Conservation (phyloP, 148 eudicot species). For the Rhododendron griersonianum region DNA sequence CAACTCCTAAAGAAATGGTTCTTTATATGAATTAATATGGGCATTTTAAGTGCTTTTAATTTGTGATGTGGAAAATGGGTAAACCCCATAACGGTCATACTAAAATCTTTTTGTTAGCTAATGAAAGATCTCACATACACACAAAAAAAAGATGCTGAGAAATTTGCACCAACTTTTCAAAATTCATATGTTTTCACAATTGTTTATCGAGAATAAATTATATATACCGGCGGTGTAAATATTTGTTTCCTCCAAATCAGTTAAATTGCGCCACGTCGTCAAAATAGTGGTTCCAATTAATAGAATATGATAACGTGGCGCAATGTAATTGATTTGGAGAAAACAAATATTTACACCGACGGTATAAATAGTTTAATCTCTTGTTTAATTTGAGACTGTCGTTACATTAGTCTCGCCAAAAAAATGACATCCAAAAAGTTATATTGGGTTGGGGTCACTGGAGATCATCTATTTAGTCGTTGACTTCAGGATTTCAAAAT, state of each 20-base stretch:
- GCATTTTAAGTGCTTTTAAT: background rate
- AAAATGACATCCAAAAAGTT: background rate
- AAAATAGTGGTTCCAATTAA: too few relatives aligned
- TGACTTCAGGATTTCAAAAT: background rate
- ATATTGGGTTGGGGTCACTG: background rate
- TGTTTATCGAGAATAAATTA: too few relatives aligned
- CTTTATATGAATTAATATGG: background rate
- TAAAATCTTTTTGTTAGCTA: background rate
- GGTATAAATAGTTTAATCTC: too few relatives aligned
- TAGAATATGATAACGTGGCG: too few relatives aligned
- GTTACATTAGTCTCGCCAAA: background rate
- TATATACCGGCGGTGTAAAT: too few relatives aligned
- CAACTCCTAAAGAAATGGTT: background rate
- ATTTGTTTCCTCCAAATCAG: too few relatives aligned
- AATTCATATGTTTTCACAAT: too few relatives aligned
- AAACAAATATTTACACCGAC: too few relatives aligned
- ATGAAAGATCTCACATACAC: background rate
- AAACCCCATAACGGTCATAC: background rate
- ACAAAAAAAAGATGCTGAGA: background rate
- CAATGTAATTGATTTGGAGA: too few relatives aligned
- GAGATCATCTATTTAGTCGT: background rate
- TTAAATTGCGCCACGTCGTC: too few relatives aligned
- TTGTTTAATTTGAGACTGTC: too few relatives aligned
- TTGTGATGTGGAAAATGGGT: background rate
- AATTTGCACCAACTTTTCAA: background rate